Base-by-base conservation (phyloP, 129 eudicot genomes). In the Deinandra increscens region DNA sequence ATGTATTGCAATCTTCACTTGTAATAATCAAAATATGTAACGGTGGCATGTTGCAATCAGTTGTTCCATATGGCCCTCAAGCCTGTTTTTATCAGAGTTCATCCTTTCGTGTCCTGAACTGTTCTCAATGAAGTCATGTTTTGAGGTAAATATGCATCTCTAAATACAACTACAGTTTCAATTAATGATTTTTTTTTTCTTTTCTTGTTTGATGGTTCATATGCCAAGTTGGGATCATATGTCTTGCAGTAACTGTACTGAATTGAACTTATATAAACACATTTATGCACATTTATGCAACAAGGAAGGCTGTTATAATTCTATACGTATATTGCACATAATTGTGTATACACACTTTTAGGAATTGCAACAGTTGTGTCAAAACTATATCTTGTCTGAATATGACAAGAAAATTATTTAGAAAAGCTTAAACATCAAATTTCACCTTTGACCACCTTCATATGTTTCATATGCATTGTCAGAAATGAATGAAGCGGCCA, bases 51-150 rank as follows among this genome's bases (percentile, higher is more conserved):
- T 69, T 80, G 59, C 69, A 29, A 50, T 20, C 78, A 92, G 98
- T 81, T 92, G 98, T 80, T 87, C 89, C 46, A 74, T 92, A 76
- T 92, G 98, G 98, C 98, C 98, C 4, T 92, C 98, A 36, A 78
- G 98, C 66, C 80, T 92, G 72, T 86, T 88, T 83, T 75, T 92
- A 77, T 88, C 98, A 60, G 98, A 92, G 83, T 86, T 92, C 58
- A 81, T 92, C 49, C 96, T 92, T 81, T 88, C 98, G 3, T 88
- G 67, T 54, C 98, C 95, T 48, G 95, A 84, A 70, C 33, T 82
- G 55, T 92, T 92, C 79, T 76, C 83, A 34, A 76, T 53, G 78
- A 92, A 88, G 79, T 81, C 95, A 61, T 92, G 98, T 76, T 81
- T 86, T 75, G 98, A 92, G 98, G 96, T 92, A 80, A 78, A 42